These are phyloP conservation scores for Neurospora cerealis DNA, from an alignment of 495 filamentous ascomycete species.

Conservation along the genomic window DNA sequence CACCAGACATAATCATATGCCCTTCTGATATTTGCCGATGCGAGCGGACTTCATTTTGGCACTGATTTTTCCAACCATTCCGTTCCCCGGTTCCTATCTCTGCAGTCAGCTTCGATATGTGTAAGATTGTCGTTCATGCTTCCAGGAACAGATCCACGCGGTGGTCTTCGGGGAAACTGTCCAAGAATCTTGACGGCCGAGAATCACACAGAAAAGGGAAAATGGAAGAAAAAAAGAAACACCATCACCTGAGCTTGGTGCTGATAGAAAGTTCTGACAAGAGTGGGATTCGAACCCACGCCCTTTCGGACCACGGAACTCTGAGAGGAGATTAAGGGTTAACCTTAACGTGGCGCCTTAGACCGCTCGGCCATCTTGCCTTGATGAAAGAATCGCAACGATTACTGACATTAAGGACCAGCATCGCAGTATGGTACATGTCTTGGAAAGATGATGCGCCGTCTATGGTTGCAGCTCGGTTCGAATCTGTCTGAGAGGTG, in stretches of 20 bases:
- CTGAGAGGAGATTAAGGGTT: background rate
- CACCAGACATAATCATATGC: no score
- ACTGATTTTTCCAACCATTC: background rate
- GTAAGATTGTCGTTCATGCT: background rate
- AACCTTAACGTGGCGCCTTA: background rate
- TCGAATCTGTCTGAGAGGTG: background rate
- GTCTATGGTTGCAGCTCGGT: background rate
- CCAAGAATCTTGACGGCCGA: background rate
- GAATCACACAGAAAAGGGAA: background rate
- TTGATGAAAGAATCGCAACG: background rate
- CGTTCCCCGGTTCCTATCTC: background rate
- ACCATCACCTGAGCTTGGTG: background rate
- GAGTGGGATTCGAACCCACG: conserved; percentile 30
- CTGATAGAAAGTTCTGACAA: conserved; percentile 4
- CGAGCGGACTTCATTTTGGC: background rate
- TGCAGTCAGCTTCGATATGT: background rate
- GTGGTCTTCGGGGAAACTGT: no score
- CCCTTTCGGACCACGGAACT: conserved; percentile 22
- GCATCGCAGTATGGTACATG: background rate
- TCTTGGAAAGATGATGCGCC: background rate
- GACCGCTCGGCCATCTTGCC: background rate
- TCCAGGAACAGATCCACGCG: background rate
- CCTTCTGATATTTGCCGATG: background rate
- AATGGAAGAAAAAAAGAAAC: background rate
- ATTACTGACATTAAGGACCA: background rate